Evolutionary conservation across 208 protist species (phyloP).

Genomic region (Trypanosoma mega): DNA sequence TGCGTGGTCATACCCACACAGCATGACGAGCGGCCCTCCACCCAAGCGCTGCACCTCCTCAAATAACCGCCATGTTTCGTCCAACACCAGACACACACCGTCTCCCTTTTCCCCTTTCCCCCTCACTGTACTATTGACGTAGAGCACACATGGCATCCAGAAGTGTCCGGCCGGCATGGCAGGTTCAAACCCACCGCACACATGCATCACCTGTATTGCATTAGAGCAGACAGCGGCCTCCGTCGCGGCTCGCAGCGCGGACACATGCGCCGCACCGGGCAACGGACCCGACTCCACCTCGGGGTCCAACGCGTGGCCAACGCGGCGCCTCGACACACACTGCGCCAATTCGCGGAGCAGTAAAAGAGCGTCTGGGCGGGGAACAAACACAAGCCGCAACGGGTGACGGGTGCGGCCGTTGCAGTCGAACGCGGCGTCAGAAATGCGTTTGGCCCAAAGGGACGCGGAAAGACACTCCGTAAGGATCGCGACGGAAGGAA

Average conservation of each 20-base stretch:
- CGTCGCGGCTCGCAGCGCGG: slow-evolving; percentile 18
- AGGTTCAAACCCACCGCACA: slow-evolving; percentile 39
- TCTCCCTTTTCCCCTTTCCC: background rate
- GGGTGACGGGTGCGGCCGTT: slow-evolving; percentile 16
- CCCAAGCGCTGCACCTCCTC: slow-evolving; percentile 9
- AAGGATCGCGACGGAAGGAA: too few species aligned
- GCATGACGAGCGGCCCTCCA: slow-evolving; percentile 19
- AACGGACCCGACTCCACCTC: slow-evolving; percentile 24
- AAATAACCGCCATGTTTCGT: background rate
- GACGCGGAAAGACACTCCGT: too few species aligned
- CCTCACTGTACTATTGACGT: slow-evolving; percentile 9
- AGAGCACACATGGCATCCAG: slow-evolving; percentile 32
- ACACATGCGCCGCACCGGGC: slow-evolving; percentile 21
- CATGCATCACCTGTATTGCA: slow-evolving; percentile 25
- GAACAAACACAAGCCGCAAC: slow-evolving; percentile 30
- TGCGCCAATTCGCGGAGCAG: slow-evolving; percentile 29
- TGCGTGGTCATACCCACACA: slow-evolving; percentile 8
- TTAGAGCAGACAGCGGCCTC: slow-evolving; percentile 3
- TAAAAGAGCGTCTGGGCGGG: slow-evolving; percentile 13
- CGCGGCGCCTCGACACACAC: slow-evolving; percentile 4
- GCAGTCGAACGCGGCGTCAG: slow-evolving; percentile 16
- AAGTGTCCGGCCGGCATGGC: slow-evolving; percentile 33
- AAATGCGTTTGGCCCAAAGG: slow-evolving; percentile 8
- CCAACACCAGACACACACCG: slow-evolving; percentile 1
- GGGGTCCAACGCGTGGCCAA: slow-evolving; percentile 41